A percentile compares a stretch with the other conserved stretches of the same genome.
phyloP scores from a whole-genome alignment of 352 stramenopile genomes.

The Pythium sp. region DNA sequence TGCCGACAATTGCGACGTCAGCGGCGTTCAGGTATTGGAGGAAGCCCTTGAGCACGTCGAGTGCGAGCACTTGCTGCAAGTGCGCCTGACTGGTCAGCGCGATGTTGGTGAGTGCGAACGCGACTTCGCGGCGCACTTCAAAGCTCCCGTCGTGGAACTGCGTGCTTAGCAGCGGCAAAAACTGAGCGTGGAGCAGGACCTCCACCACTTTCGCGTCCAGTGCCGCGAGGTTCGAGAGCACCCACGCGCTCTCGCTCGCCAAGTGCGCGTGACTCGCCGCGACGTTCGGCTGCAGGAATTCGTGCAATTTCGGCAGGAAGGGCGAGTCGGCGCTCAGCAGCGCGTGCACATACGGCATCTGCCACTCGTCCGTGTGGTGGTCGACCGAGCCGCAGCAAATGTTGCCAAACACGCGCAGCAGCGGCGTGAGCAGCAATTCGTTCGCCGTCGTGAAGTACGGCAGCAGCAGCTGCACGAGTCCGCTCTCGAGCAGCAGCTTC shows the following conservation, averaged over 20 bases:
- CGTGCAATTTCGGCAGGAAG: constrained; percentile 55
- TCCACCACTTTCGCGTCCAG: constrained; percentile 53
- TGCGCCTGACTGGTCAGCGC: constrained; percentile 53
- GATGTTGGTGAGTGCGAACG: constrained; percentile 73
- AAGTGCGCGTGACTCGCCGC: constrained; percentile 31
- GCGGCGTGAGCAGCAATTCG: constrained; percentile 64
- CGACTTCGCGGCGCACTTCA: constrained; percentile 68
- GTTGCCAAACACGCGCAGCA: constrained; percentile 78
- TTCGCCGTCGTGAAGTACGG: constrained; percentile 61
- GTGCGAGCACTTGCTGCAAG: constrained; percentile 47
- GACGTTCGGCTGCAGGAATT: constrained; percentile 50
- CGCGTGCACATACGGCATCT: constrained; percentile 53
- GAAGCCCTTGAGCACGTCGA: constrained; percentile 57
- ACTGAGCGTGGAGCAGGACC: constrained; percentile 42
- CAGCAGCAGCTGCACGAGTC: constrained; percentile 48
- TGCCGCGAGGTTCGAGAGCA: constrained; percentile 74
- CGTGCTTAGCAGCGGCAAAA: constrained; percentile 52
- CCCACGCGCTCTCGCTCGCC: constrained; percentile 66
- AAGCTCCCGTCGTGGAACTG: constrained; percentile 64
- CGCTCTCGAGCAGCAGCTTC: constrained; percentile 59
- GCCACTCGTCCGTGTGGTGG: constrained; percentile 74
- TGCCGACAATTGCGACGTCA: constrained; percentile 71
- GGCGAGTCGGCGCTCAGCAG: constrained; percentile 43
- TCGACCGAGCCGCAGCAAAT: constrained; percentile 67
- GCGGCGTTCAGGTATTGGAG: constrained; percentile 52